Conservation (phyloP, 2,329 filamentous ascomycete species). For the Coniochaeta hoffmannii region DNA sequence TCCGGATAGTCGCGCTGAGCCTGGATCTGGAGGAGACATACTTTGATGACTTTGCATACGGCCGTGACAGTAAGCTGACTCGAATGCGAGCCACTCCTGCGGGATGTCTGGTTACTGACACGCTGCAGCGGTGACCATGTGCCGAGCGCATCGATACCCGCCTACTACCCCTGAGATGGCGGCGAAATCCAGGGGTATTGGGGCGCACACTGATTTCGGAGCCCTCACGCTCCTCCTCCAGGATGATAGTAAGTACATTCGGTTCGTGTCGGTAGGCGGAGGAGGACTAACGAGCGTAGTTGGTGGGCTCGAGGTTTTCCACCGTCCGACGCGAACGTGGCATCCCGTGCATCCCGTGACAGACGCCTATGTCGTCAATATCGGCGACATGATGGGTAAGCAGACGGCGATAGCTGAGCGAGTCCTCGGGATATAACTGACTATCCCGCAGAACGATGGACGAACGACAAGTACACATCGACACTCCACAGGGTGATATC, state of each 20-base stretch:
- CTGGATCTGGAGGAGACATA: conserved; percentile 15
- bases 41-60: conserved; percentile 15
- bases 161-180: conserved; percentile 7
- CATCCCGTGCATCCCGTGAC: conserved; percentile 9
- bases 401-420: not conserved
- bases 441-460: conserved; percentile 15
- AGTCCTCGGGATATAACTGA: not conserved
- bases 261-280: not conserved
- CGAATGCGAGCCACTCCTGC: not conserved
- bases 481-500: conserved; percentile 23
- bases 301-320: conserved; percentile 11
- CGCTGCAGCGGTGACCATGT: conserved; percentile 14
- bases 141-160: conserved; percentile 16
- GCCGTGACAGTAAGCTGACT: conserved; percentile 12
- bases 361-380: conserved; percentile 18
- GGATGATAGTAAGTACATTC: conserved; percentile 12
- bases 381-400: conserved; percentile 20
- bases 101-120: not conserved
- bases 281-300: conserved; percentile 2
- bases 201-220: conserved; percentile 18
- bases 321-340: conserved; percentile 8
- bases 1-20: conserved; percentile 16
- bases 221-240: conserved; percentile 18
- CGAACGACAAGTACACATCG: conserved; percentile 20
- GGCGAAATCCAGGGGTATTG: conserved; percentile 8